Conservation (phyloP, 352 stramenopile species). For the Phytophthora aleatoria region DNA sequence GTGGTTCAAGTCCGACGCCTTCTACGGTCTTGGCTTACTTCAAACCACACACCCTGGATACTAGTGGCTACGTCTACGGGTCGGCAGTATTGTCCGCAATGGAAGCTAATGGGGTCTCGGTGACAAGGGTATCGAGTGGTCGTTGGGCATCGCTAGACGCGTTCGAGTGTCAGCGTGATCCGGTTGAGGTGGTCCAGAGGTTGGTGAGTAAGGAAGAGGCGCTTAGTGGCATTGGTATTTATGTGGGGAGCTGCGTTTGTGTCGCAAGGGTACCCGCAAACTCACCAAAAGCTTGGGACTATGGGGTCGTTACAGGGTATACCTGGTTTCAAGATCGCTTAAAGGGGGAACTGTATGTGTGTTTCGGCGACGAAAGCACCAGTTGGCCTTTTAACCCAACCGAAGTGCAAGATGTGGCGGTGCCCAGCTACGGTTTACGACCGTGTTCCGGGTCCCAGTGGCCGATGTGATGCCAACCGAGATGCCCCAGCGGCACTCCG, state of each 20-base stretch:
- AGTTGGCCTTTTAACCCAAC: background rate
- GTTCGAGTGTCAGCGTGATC: background rate
- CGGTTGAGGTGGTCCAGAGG: background rate
- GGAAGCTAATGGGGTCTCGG: background rate
- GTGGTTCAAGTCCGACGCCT: background rate
- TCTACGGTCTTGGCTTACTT: slow-evolving; percentile 8
- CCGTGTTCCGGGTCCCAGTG: slow-evolving; percentile 5
- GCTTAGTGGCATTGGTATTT: slow-evolving; percentile 12
- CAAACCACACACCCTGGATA: slow-evolving; percentile 4
- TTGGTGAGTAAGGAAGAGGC: slow-evolving; percentile 12
- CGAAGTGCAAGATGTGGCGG: background rate
- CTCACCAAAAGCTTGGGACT: slow-evolving; percentile 5
- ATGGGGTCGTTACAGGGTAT: slow-evolving; percentile 18
- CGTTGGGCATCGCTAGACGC: slow-evolving; percentile 1
- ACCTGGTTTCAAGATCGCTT: slow-evolving; percentile 2
- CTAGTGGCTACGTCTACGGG: slow-evolving; percentile 10
- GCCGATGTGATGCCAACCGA: slow-evolving; percentile 15
- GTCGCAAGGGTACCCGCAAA: background rate
- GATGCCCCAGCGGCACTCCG: slow-evolving; percentile 1
- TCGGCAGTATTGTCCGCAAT: background rate
- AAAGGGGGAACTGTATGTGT: background rate
- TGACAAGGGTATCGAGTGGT: background rate
- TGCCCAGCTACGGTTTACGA: slow-evolving; percentile 4
- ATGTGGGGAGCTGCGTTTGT: slow-evolving; percentile 17
- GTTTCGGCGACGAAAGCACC: slow-evolving; percentile 1